Evolutionary conservation across 306 rosid species (phyloP).

Genomic region (Pueraria montana): DNA sequence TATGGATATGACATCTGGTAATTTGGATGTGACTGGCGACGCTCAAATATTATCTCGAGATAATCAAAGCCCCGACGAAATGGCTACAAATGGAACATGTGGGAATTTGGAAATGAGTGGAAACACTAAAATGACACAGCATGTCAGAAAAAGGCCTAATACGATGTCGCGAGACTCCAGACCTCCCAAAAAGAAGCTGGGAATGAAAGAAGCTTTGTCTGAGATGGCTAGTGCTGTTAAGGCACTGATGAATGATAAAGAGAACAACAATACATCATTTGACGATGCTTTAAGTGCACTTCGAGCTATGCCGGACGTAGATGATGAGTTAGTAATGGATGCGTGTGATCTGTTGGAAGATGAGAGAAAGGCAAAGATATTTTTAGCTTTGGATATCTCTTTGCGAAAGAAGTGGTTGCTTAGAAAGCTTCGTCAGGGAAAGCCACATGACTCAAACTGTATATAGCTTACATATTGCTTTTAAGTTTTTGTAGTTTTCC

Average conservation of each 20-base stretch:
- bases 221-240: slow-evolving; percentile 72
- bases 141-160: slow-evolving; percentile 53
- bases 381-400: slow-evolving; percentile 66
- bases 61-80: slow-evolving; percentile 37
- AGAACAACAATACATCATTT: slow-evolving; percentile 46
- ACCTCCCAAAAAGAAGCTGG: slow-evolving; percentile 46
- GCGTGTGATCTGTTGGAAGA: slow-evolving; percentile 84
- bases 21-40: slow-evolving; percentile 39
- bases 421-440: slow-evolving; percentile 67
- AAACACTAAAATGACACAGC: slow-evolving; percentile 30
- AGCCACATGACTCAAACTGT: slow-evolving; percentile 22
- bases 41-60: slow-evolving; percentile 43
- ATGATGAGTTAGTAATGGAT: slow-evolving; percentile 76
- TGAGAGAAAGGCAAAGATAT: slow-evolving; percentile 72
- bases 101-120: slow-evolving; percentile 40
- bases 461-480: neutral
- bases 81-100: slow-evolving; percentile 31
- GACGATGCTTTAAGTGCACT: slow-evolving; percentile 73
- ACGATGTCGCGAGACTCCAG: slow-evolving; percentile 16
- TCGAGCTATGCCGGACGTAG: slow-evolving; percentile 73
- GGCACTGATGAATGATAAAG: slow-evolving; percentile 54
- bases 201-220: slow-evolving; percentile 61
- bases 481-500: neutral
- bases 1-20: slow-evolving; percentile 39
- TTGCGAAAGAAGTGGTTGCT: slow-evolving; percentile 81